Conservation (phyloP, 1,139 yeast genomes). For the Pichia terricola region DNA sequence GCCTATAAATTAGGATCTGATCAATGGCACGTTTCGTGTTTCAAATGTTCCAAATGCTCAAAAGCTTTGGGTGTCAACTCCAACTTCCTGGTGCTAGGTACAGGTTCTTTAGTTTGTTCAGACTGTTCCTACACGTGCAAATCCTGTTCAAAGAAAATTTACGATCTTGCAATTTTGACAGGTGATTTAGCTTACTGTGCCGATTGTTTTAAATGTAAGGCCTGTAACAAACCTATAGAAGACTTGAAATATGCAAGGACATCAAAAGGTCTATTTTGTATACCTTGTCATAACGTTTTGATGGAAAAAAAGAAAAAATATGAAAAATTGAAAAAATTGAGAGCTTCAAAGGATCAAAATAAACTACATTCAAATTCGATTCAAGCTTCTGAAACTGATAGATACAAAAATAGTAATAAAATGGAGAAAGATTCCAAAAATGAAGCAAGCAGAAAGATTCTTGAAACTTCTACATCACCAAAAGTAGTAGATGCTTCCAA, state of each 20-base stretch:
- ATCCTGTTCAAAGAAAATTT: conserved; percentile 82
- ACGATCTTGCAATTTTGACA: conserved; percentile 90
- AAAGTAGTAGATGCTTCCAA: neutral
- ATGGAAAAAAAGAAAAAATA: conserved; percentile 56
- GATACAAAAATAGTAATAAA: no score
- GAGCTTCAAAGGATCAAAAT: conserved; percentile 5
- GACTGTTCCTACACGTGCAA: conserved; percentile 86
- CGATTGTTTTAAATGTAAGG: conserved; percentile 80
- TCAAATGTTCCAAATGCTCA: conserved; percentile 78
- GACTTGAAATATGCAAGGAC: conserved; percentile 91
- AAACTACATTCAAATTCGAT: no score
- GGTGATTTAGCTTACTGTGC: conserved; percentile 95
- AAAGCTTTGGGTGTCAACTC: conserved; percentile 76
- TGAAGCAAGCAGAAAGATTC: neutral
- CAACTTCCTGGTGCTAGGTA: conserved; percentile 82
- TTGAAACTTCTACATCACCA: neutral
- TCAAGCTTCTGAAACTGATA: no score
- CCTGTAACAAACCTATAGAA: conserved; percentile 80
- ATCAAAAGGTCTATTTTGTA: conserved; percentile 86
- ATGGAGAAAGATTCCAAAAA: neutral
- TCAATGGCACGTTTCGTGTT: conserved; percentile 93
- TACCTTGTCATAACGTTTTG: conserved; percentile 82
- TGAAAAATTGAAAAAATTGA: conserved; percentile 32
- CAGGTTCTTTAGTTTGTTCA: conserved; percentile 84
- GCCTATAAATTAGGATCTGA: conserved; percentile 83